Conservation (phyloP, 768 basidiomycete species). For the Gyrodon lividus region DNA sequence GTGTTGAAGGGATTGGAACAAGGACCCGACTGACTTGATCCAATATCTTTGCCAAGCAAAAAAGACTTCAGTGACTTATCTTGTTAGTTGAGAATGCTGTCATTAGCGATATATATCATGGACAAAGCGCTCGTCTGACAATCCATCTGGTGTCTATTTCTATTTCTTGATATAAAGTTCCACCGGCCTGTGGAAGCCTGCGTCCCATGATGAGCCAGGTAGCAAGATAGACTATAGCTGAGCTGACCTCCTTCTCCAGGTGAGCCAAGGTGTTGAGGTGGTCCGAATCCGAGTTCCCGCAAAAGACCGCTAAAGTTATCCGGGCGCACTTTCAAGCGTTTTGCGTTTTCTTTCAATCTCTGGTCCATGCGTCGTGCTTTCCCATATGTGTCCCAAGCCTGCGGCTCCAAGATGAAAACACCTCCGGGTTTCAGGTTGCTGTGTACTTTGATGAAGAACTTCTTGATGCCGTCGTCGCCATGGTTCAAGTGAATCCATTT, state of each 20-base stretch:
- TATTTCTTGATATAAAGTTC: conserved; percentile 56
- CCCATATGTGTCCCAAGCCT: conserved; percentile 80
- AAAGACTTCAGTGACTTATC: no score
- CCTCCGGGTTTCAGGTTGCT: conserved; percentile 60
- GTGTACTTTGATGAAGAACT: conserved; percentile 66
- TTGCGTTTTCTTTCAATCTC: conserved; percentile 61
- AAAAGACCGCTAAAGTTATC: conserved; percentile 59
- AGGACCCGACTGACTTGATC: no score
- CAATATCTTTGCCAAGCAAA: no score
- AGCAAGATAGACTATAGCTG: no score
- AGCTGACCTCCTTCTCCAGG: conserved; percentile 65
- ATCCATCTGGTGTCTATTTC: not conserved
- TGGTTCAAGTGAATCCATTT: conserved; percentile 92
- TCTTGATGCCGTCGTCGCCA: conserved; percentile 68
- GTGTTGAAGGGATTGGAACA: no score
- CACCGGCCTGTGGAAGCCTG: conserved; percentile 40
- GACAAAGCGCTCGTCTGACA: no score
- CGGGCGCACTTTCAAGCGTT: conserved; percentile 56
- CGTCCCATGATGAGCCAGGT: conserved; percentile 1
- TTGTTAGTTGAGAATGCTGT: no score
- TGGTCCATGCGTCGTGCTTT: conserved; percentile 72
- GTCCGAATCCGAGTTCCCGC: conserved; percentile 59
- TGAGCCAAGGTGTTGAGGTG: conserved; percentile 46
- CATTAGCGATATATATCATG: no score
- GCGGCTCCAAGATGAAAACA: conserved; percentile 76